These are phyloP conservation scores for Austropuccinia psidii DNA, from an alignment of 1,284 basidiomycete genomes.

Conservation along the genomic window DNA sequence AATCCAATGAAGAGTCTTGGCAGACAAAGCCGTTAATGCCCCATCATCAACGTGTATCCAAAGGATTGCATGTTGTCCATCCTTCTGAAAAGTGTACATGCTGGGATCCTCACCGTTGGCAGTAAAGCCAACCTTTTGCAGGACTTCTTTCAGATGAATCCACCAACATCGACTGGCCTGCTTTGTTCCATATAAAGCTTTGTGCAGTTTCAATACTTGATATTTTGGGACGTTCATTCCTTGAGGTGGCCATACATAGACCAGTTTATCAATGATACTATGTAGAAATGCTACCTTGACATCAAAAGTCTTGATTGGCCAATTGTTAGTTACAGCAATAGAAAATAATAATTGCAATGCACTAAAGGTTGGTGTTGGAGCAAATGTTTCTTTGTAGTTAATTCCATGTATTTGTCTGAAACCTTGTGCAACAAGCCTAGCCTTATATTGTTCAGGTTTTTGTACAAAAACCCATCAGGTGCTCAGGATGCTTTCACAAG, in stretches of 20 bases:
- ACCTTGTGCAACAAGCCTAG: background rate
- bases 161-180: background rate
- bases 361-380: constrained; percentile 3
- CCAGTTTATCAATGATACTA: background rate
- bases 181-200: constrained; percentile 4
- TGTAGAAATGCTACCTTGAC: constrained; percentile 1
- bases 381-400: constrained; percentile 3
- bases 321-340: background rate
- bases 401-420: background rate
- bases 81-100: background rate
- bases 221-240: background rate
- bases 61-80: background rate
- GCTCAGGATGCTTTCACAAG: background rate
- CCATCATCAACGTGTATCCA: constrained; percentile 25
- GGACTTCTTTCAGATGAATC: background rate
- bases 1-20: too few relatives aligned
- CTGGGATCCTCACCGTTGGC: background rate
- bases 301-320: background rate
- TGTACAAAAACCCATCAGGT: constrained; percentile 2
- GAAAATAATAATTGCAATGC: background rate
- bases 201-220: background rate
- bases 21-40: background rate
- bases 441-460: background rate
- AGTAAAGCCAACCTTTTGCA: background rate
- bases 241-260: background rate